phyloP scores from a whole-genome alignment of 2,329 filamentous ascomycete species.

The Rugonectria rugulosa region DNA sequence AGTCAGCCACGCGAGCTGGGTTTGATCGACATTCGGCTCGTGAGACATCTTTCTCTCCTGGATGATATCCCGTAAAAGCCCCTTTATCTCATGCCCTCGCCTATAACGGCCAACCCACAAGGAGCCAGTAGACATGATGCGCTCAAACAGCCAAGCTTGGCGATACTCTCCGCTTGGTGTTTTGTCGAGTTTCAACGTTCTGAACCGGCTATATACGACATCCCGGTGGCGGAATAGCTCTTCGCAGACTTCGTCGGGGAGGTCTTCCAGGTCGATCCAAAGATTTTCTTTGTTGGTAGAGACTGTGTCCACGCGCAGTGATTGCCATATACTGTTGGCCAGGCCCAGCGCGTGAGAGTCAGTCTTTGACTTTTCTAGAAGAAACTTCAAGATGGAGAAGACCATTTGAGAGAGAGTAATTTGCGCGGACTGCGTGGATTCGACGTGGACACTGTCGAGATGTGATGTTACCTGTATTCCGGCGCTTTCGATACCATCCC shows the following conservation, averaged over 20 bases:
- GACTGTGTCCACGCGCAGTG: background rate
- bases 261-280: background rate
- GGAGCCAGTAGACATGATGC: constrained; percentile 1
- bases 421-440: background rate
- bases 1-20: too few relatives aligned
- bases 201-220: background rate
- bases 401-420: background rate
- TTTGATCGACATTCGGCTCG: too few relatives aligned
- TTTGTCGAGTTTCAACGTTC: constrained; percentile 3
- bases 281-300: too few relatives aligned
- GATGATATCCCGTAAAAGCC: too few relatives aligned
- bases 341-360: background rate
- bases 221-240: constrained; percentile 1
- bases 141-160: constrained; percentile 8
- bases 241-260: constrained; percentile 8
- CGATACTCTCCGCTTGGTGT: background rate
- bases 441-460: background rate
- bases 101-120: constrained; percentile 4
- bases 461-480: background rate
- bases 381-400: background rate
- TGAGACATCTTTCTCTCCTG: too few relatives aligned
- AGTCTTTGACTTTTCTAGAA: background rate
- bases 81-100: background rate
- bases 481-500: background rate
- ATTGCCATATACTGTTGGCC: constrained; percentile 7